Evolutionary conservation across 164 flowering plant genomes (phyloP), one percentile per base, ranked within the genome.

Genomic region (Brasenia schreberi): DNA sequence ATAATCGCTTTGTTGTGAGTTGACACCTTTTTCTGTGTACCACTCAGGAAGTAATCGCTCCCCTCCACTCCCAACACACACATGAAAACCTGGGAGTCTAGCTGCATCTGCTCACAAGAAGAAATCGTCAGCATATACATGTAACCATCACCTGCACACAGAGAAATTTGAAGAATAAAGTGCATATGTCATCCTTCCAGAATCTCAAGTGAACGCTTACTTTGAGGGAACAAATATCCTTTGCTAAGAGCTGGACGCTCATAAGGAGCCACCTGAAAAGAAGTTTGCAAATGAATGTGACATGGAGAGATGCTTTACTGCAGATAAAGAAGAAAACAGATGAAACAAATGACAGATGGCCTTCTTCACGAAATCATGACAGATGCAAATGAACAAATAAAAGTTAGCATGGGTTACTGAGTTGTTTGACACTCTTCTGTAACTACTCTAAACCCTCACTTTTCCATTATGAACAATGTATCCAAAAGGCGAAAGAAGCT

Each of bases 181-280:
- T 23, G 27, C 27, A 23, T 23, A 23, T 23, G 27, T 23, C 27
- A 23, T 23, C 27, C 27, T 23, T 23, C 27, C 27, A 23, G 27
- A 23, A 23, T 23, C 27, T 12, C 6, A 4, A 7, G 14, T 7
- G 53, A 45, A 9, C 5, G 75, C 86, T 77, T 74, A 93, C 98
- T 81, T 71, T 89, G 91, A 33, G 99, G 99, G 65, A 92, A 92
- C 60, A 95, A 85, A 73, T 95, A 92, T 17, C 83, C 98, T 79
- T 95, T 95, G 85, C 99, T 95, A 53, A 95, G 97, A 16, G 97
- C 97, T 62, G 99, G 99, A 69, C 99, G 97, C 75, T 95, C 99
- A 79, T 95, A 95, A 59, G 99, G 98, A 75, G 98, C 98, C 70
- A 94, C 96, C 98, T 92, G 79, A 18, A 74, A 61, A 60, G 27